Base-by-base conservation (phyloP, 177 flowering plant genomes). In the Vitis hybrid region DNA sequence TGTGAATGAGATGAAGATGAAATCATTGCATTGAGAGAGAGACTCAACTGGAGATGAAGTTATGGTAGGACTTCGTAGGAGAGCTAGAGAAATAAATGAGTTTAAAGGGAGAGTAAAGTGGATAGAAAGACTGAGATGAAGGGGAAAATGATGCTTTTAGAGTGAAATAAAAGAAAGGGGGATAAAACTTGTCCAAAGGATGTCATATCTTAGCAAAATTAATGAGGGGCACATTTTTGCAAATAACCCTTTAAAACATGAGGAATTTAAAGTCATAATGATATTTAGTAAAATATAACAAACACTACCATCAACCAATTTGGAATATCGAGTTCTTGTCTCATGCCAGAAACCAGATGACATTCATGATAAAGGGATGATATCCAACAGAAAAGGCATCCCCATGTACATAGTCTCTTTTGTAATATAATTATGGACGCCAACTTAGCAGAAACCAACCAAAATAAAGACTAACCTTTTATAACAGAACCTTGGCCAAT, bases 401-500 rank as follows among this genome's bases (percentile, higher is more conserved):
- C 17, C 12, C 10, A 28, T n/a, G 1, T 15, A 64, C 8, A 47
- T 19, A 55, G 13, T 53, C 24, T 22, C n/a, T 56, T 3, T 58
- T 56, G 18, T 1, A 11, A 20, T 15, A n/a, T 59, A 5, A 20
- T 10, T 52, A 3, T 11, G 55, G 54, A 33, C 11, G 3, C n/a
- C 1, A 24, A 55, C 2, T 9, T 38, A 17, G 31, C 14, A 17
- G 31, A 24, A 65, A 13, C 3, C 54, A 12, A 65, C 49, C 17
- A 49, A 58, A 14, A 20, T 2, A 51, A 11, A 3, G 11, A 67
- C 49, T 54, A 81, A 92, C 98, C 97, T 88, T 91, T 91, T 49
- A 95, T 90, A 54, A 95, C 98, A 31, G 81, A 69, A 57, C 97
- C 98, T 75, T 79, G 73, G 66, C 98, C 98, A 71, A 95, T 88